A percentile compares a stretch with the other conserved stretches of the same genome.
Conservation (phyloP, 2,329 filamentous ascomycete species). For the Atkinsonella texensis region DNA sequence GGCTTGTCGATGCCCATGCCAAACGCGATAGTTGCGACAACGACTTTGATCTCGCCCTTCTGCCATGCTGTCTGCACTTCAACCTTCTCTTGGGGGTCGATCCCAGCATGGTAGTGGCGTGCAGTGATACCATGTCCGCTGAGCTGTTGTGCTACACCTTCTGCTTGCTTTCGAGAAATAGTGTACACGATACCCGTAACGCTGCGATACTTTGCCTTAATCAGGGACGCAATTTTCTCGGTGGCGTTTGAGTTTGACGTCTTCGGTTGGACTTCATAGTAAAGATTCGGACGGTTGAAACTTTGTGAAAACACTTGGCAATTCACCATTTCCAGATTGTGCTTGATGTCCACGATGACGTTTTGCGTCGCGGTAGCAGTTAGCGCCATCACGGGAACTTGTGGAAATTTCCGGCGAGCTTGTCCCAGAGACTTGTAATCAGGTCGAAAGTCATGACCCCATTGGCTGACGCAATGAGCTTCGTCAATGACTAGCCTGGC, state of each 20-base stretch:
- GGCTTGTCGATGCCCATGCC: conserved; percentile 99
- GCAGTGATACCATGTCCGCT: conserved; percentile 55
- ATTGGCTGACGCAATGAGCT: conserved; percentile 98
- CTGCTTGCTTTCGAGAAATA: conserved; percentile 71
- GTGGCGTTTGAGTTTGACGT: conserved; percentile 37
- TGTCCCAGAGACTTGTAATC: conserved; percentile 84
- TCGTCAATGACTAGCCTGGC: conserved; percentile 94
- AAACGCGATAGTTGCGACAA: conserved; percentile 96
- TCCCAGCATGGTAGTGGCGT: conserved; percentile 74
- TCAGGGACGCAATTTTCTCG: conserved; percentile 48
- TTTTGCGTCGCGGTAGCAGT: conserved; percentile 92
- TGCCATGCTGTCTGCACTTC: conserved; percentile 76
- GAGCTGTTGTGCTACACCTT: conserved; percentile 64
- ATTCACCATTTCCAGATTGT: conserved; percentile 72
- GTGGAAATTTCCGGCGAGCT: conserved; percentile 58
- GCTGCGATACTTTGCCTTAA: conserved; percentile 54
- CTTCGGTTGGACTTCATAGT: conserved; percentile 74
- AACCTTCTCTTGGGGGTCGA: conserved; percentile 56
- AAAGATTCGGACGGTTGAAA: conserved; percentile 93
- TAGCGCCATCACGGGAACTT: conserved; percentile 83
- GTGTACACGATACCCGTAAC: conserved; percentile 91
- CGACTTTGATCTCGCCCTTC: conserved; percentile 64
- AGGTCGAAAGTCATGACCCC: conserved; percentile 95
- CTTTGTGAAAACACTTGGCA: conserved; percentile 80
- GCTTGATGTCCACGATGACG: conserved; percentile 82